Base-by-base conservation (phyloP, 495 filamentous ascomycete genomes). In the Annulohypoxylon bovei region DNA sequence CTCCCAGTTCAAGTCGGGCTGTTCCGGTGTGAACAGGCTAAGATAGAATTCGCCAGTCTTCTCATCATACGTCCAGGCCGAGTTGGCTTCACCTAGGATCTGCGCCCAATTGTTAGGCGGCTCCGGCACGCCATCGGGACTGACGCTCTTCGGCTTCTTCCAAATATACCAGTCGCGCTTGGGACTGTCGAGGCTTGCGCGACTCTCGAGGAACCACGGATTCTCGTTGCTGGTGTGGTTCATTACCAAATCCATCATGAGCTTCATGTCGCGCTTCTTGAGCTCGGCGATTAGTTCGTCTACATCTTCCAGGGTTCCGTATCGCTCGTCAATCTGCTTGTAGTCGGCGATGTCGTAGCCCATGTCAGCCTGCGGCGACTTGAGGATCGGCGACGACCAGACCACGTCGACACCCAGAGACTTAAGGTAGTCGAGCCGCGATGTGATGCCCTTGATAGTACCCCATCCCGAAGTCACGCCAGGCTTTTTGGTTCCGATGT, bases 1-100 rank as follows among this genome's bases (percentile, higher is more conserved):
- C 55, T 90, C 87, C 88, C 88, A 90, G 75, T 91, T 90, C 1
- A 91, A 79, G 62, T 91, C 89, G 0, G 88, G 89, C 62, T 91
- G 88, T 52, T 85, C 81, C 0, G 79, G 77, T 0, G 84, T 81
- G 67, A 88, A 90, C 14, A 90, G 77, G 57, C 87, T 84, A 23
- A 91, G 82, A 70, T 89, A 90, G 70, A 88, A 90, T 71, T 90
- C 83, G 5, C 79, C 78, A 0, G 85, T 86, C 12, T 70, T 72
- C 52, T 86, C 82, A 50, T 89, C 88, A 30, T 80, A 90, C 44
- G 85, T 77, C 88, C 89, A 91, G 14, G 83, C 87, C 68, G 83
- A 86, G 8, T 86, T 86, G 81, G 62, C 62, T 47, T 77, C 86
- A 44, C 86, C 86, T 54, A 91, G 86, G 59, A 86, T 83, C 11